A percentile compares a stretch with the other conserved stretches of the same genome.
Evolutionary conservation across 1,284 basidiomycete genomes (phyloP).

Genomic region (Cryptococcus maquisensis): DNA sequence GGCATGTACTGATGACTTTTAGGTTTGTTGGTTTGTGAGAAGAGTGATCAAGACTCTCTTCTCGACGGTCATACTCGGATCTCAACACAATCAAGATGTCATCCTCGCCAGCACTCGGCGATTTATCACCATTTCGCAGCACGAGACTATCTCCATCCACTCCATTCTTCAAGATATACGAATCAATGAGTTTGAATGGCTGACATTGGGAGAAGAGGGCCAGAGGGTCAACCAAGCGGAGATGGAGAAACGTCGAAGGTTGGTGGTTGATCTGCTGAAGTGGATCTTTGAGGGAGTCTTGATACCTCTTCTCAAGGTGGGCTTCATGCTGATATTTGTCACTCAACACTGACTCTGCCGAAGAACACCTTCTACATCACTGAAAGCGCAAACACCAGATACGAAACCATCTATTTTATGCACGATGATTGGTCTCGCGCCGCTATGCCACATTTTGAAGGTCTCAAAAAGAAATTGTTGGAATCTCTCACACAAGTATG

Average conservation of each 20-base stretch:
- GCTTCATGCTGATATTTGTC: constrained; percentile 10
- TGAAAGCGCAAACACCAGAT: constrained; percentile 82
- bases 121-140: constrained; percentile 70
- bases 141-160: constrained; percentile 79
- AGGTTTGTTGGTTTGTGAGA: constrained; percentile 69
- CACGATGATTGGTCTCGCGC: constrained; percentile 90
- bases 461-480: constrained; percentile 53
- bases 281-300: constrained; percentile 92
- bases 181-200: constrained; percentile 76
- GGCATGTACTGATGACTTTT: not conserved
- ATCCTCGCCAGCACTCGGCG: constrained; percentile 65
- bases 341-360: constrained; percentile 1
- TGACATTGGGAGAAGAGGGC: constrained; percentile 36
- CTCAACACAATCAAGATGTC: constrained; percentile 61
- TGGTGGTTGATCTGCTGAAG: constrained; percentile 78
- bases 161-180: constrained; percentile 71
- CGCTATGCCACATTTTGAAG: constrained; percentile 72
- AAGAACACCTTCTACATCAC: constrained; percentile 93
- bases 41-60: constrained; percentile 66
- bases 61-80: constrained; percentile 74
- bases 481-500: constrained; percentile 39
- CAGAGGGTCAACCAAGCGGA: constrained; percentile 60
- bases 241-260: constrained; percentile 64
- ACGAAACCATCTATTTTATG: constrained; percentile 83
- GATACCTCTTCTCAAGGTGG: constrained; percentile 70